Percentiles rank a stretch among this genome's conserved stretches.
Evolutionary conservation across 2,329 filamentous ascomycete species (phyloP).

Genomic region (Ophiostoma sp.): DNA sequence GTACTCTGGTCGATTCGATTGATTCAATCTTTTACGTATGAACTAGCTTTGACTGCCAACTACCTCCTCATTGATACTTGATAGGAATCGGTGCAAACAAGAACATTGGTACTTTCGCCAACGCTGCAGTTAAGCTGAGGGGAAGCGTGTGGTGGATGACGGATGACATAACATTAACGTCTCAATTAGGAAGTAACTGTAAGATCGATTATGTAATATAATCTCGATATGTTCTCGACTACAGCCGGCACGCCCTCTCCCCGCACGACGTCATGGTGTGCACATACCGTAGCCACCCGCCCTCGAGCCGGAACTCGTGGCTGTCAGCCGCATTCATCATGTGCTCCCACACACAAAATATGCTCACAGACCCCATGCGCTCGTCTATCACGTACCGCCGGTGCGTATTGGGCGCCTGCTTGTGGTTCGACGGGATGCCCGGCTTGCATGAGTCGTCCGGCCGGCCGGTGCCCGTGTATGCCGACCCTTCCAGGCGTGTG

Average conservation of each 20-base stretch:
- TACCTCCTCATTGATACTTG: background rate
- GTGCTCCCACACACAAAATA: background rate
- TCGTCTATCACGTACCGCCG: background rate
- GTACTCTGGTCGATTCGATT: background rate
- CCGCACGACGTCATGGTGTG: conserved; percentile 6
- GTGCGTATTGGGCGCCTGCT: background rate
- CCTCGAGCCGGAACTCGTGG: background rate
- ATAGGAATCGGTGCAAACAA: background rate
- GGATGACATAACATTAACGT: background rate
- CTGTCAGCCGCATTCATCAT: background rate
- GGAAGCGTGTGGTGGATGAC: background rate
- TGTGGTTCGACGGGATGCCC: background rate
- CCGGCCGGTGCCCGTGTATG: background rate
- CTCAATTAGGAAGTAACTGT: background rate
- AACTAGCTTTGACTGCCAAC: background rate
- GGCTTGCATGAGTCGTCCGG: background rate
- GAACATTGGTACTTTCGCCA: background rate
- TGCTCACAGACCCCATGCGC: background rate
- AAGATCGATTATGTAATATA: background rate
- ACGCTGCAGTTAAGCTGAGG: background rate
- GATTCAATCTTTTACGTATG: background rate
- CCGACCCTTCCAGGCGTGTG: background rate
- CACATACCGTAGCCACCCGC: background rate
- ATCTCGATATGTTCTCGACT: background rate
- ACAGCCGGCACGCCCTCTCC: background rate